phyloP scores from a whole-genome alignment of 1,139 yeast species.

The Kodamaea anthophila region DNA sequence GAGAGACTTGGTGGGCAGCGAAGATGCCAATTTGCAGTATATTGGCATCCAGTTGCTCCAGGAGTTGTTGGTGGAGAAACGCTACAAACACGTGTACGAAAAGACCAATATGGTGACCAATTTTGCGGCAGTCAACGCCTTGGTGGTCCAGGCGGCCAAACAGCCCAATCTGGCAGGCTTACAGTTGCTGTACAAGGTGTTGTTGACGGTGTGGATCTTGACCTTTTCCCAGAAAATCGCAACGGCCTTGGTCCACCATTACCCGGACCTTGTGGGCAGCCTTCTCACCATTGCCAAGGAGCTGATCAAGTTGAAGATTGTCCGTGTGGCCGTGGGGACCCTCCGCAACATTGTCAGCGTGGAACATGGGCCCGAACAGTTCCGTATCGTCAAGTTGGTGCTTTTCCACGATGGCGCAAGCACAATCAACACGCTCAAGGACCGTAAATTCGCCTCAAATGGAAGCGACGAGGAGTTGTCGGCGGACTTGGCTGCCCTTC shows the following conservation, averaged over 20 bases:
- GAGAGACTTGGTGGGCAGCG: constrained; percentile 27
- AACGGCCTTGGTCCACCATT: constrained; percentile 47
- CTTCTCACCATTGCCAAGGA: constrained; percentile 51
- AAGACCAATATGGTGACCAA: constrained; percentile 39
- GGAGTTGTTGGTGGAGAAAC: constrained; percentile 52
- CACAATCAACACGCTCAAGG: constrained; percentile 61
- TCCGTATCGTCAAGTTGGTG: constrained; percentile 59
- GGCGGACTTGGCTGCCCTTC: constrained; percentile 57
- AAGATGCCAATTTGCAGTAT: constrained; percentile 49
- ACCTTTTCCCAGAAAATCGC: constrained; percentile 63
- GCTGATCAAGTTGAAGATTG: constrained; percentile 88
- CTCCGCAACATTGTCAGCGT: constrained; percentile 53
- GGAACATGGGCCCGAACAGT: constrained; percentile 28
- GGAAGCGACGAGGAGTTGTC: constrained; percentile 79
- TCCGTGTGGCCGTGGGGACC: constrained; percentile 72
- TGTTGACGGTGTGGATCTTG: constrained; percentile 78
- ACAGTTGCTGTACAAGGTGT: constrained; percentile 77
- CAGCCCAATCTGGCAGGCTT: constrained; percentile 54
- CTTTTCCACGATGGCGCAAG: constrained; percentile 74
- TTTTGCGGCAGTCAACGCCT: constrained; percentile 47
- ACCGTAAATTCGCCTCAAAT: constrained; percentile 76
- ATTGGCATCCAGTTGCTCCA: constrained; percentile 64
- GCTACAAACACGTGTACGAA: constrained; percentile 58
- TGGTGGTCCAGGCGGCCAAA: constrained; percentile 28
- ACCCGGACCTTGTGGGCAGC: constrained; percentile 53